These are phyloP conservation scores for Cardamine resedifolia DNA, from an alignment of 345 rosid genomes.

Conservation along the genomic window DNA sequence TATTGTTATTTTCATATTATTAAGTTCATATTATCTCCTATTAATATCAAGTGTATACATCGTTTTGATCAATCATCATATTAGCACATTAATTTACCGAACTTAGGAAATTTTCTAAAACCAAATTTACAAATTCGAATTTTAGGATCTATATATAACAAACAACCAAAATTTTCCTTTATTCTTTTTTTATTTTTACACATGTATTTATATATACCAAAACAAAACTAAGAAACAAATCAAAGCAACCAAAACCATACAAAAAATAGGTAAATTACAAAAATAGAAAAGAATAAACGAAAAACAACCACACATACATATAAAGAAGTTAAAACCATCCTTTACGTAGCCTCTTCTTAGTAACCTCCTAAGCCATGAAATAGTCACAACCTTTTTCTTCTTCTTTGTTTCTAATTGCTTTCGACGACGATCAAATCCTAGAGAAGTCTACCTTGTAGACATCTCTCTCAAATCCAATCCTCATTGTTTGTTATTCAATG, in stretches of 20 bases:
- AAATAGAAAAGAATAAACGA: constrained; percentile 24
- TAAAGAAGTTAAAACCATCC: constrained; percentile 23
- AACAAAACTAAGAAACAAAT: constrained; percentile 10
- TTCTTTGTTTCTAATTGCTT: constrained; percentile 20
- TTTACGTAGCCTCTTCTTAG: constrained; percentile 29
- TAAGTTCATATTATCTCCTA: neutral
- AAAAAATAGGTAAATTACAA: constrained; percentile 31
- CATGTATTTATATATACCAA: constrained; percentile 1
- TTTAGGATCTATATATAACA: neutral
- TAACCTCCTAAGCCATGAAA: constrained; percentile 36
- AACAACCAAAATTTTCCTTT: neutral
- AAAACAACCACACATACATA: constrained; percentile 38
- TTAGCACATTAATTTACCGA: neutral
- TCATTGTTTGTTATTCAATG: neutral
- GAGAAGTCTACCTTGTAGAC: constrained; percentile 40
- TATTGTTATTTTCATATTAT: neutral
- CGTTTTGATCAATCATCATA: neutral
- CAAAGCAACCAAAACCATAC: constrained; percentile 25
- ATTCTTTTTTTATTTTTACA: neutral
- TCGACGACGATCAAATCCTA: constrained; percentile 18
- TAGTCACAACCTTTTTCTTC: constrained; percentile 25
- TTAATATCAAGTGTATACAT: neutral
- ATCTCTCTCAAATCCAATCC: constrained; percentile 6
- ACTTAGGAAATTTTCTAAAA: neutral
- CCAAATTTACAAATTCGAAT: neutral